Percentiles rank a stretch among this genome's conserved stretches.
Conservation (phyloP, 179 eudicot species). For the Carnegiea gigantea region DNA sequence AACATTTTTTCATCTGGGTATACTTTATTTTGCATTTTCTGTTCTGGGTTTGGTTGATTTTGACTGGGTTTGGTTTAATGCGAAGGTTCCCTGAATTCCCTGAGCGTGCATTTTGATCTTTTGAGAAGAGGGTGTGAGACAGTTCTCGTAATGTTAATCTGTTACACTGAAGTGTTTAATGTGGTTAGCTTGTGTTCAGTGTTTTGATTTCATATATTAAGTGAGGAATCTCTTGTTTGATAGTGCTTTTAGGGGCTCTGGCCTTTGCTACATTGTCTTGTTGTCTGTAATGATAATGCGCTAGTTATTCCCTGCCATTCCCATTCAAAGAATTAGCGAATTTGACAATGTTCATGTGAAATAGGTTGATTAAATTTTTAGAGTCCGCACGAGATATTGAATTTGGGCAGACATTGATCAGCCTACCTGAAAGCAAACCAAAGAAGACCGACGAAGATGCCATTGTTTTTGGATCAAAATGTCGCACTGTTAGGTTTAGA, state of each 20-base stretch:
- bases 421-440: background rate
- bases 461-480: background rate
- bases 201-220: background rate
- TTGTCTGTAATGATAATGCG: constrained; percentile 3
- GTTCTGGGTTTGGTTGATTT: constrained; percentile 13
- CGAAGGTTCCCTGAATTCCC: background rate
- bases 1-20: constrained; percentile 10
- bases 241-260: background rate
- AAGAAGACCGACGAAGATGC: background rate
- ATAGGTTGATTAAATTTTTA: background rate
- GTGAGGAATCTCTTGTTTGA: constrained; percentile 2
- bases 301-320: background rate
- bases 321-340: background rate
- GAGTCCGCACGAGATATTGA: background rate
- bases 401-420: constrained; percentile 2
- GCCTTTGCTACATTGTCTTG: background rate
- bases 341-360: constrained; percentile 3
- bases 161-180: background rate
- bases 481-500: background rate
- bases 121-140: background rate
- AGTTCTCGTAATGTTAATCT: background rate
- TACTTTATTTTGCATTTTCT: constrained; percentile 1
- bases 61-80: background rate
- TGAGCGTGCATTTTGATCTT: background rate
- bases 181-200: background rate